phyloP scores from a whole-genome alignment of 139 green algal genomes.

The Ulvella scutata region DNA sequence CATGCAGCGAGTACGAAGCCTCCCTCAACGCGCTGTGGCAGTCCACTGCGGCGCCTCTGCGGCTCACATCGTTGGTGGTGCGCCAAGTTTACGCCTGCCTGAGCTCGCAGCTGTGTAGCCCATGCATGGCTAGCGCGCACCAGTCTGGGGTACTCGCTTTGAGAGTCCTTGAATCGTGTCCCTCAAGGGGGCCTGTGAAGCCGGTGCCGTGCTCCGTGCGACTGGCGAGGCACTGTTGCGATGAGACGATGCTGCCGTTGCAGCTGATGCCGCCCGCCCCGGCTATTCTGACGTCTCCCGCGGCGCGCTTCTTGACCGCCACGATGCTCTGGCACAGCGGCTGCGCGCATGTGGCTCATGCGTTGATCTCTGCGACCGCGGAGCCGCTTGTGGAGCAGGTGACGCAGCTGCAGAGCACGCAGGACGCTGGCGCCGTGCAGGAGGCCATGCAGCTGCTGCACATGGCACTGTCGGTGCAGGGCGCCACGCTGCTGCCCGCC shows the following conservation, averaged over 20 bases:
- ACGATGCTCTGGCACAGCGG: neutral
- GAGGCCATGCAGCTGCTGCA: neutral
- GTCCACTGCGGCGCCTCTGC: neutral
- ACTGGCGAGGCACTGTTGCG: neutral
- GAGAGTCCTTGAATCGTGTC: neutral
- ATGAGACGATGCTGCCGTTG: neutral
- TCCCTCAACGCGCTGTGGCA: neutral
- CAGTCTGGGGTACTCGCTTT: neutral
- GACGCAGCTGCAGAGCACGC: neutral
- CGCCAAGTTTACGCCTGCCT: neutral
- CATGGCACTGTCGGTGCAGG: constrained; percentile 1
- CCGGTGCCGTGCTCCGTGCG: neutral
- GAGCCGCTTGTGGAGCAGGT: constrained; percentile 4
- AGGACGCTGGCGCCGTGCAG: neutral
- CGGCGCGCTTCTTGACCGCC: neutral
- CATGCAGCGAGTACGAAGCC: neutral
- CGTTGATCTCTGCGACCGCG: neutral
- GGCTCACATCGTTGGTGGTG: neutral
- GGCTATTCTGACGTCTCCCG: neutral
- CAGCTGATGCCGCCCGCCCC: neutral
- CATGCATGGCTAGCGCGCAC: neutral
- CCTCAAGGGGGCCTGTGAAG: neutral
- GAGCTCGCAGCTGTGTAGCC: neutral
- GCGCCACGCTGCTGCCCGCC: neutral
- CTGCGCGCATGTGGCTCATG: neutral